Evolutionary conservation across 768 basidiomycete species (phyloP), one percentile per base, ranked within the genome.

Genomic region (Lactifluus piperatus): DNA sequence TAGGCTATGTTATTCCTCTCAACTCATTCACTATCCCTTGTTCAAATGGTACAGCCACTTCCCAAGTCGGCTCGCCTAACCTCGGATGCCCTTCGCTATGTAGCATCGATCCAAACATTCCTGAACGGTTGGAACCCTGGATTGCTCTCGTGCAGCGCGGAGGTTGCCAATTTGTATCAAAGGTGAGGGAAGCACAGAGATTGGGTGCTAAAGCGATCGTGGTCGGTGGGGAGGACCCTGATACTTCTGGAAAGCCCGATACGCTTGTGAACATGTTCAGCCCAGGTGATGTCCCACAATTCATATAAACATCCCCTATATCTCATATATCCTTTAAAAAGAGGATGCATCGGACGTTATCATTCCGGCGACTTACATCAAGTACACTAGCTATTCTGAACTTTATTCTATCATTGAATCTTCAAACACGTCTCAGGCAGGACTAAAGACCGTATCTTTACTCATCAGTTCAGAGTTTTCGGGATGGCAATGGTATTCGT

Each of bases 401-500:
- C 77, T 98, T 27, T 78, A 76, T 56, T 73, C 77, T n/a, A 75
- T 94, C 57, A 88, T 94, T 58, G 72, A 77, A 24, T 72, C 79
- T 27, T 90, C 87, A 37, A 91, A 90, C 58, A 86, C 87, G 3
- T 86, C 88, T 22, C 87, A 91, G 67, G 83, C 84, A 37, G 89
- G 88, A 43, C 66, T 91, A 50, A 79, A 76, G 44, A 91, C 90
- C 0, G 77, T 92, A 29, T 87, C 88, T 2, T 73, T 92, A 26
- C 75, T 86, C 58, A 85, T 92, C 66, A 88, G 81, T 14, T 83
- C 86, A 5, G 86, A 89, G 62, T 87, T 85, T 67, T 85, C 87
- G 14, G 81, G 85, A 44, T 94, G 91, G 85, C 90, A 93, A 68
- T 94, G 92, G 91, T 92, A 91, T 68, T 91, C 88, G 89, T 91